Evolutionary conservation across 495 filamentous ascomycete genomes (phyloP).

Genomic region (Parachaetomium inaequale): DNA sequence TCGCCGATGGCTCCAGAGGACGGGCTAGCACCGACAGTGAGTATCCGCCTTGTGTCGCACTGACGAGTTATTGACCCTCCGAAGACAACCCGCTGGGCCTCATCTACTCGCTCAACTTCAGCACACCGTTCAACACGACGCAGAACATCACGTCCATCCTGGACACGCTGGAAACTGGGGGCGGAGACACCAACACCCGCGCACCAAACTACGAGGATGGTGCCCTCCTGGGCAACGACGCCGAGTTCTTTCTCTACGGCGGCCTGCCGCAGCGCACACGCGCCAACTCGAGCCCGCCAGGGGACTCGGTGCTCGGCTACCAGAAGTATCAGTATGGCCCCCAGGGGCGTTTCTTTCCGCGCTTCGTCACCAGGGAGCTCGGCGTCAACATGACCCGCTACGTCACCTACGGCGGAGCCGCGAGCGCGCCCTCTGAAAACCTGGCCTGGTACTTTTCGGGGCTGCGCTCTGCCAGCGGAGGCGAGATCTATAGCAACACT

Average conservation of each 20-base stretch:
- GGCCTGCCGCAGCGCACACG: constrained; percentile 34
- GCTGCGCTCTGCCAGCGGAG: constrained; percentile 46
- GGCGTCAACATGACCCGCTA: constrained; percentile 54
- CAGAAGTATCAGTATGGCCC: constrained; percentile 49
- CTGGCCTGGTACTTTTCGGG: constrained; percentile 70
- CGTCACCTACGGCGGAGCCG: constrained; percentile 60
- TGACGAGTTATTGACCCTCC: background rate
- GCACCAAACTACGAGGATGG: constrained; percentile 61
- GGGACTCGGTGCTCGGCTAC: constrained; percentile 46
- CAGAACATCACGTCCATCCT: constrained; percentile 54
- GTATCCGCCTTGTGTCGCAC: constrained; percentile 5
- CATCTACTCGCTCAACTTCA: constrained; percentile 57
- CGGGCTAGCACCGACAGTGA: constrained; percentile 33
- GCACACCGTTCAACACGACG: constrained; percentile 52
- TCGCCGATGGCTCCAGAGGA: constrained; percentile 37
- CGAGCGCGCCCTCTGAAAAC: constrained; percentile 67
- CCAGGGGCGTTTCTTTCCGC: constrained; percentile 37
- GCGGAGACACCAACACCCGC: constrained; percentile 49
- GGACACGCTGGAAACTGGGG: constrained; percentile 37
- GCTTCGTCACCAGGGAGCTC: constrained; percentile 40
- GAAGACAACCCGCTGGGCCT: constrained; percentile 45
- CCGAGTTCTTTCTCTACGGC: constrained; percentile 55
- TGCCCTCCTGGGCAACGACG: constrained; percentile 62
- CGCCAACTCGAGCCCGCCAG: constrained; percentile 30
- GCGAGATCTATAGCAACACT: constrained; percentile 38